Evolutionary conservation across 1,284 basidiomycete species (phyloP).

Genomic region (Farysia itapuensis): DNA sequence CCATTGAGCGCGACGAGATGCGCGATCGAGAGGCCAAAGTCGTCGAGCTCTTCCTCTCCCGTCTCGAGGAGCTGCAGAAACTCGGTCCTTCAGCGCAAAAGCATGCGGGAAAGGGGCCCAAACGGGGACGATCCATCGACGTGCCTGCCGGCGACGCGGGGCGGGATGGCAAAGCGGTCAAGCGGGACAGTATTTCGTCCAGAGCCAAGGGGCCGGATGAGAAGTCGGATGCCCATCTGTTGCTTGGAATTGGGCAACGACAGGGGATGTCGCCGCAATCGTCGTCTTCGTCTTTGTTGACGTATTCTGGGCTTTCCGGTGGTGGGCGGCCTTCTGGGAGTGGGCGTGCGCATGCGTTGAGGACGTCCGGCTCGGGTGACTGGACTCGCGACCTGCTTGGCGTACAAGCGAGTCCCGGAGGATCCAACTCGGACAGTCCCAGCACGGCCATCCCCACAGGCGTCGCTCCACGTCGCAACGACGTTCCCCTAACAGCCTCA

Average conservation of each 20-base stretch:
- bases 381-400: slow-evolving; percentile 9
- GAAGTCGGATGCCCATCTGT: slow-evolving; percentile 23
- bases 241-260: slow-evolving; percentile 17
- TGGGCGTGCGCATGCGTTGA: neutral
- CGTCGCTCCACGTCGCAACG: too few relatives aligned
- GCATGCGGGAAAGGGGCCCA: slow-evolving; percentile 1
- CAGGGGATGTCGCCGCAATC: neutral
- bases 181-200: slow-evolving; percentile 7
- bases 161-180: slow-evolving; percentile 7
- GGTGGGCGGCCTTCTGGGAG: neutral
- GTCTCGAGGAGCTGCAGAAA: slow-evolving; percentile 34
- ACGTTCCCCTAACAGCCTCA: slow-evolving; percentile 14
- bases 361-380: slow-evolving; percentile 19
- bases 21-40: slow-evolving; percentile 44
- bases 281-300: neutral
- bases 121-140: slow-evolving; percentile 20
- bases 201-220: slow-evolving; percentile 8
- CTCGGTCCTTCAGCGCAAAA: slow-evolving; percentile 1
- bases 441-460: slow-evolving; percentile 15
- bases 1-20: slow-evolving; percentile 39
- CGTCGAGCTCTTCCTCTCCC: slow-evolving; percentile 38
- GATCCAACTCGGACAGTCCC: slow-evolving; percentile 22
- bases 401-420: slow-evolving; percentile 10
- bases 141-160: slow-evolving; percentile 3
- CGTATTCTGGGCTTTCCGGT: neutral